These are phyloP conservation scores for Cyclospora cayetanensis DNA, from an alignment of 169 alveolate species.

Conservation along the genomic window DNA sequence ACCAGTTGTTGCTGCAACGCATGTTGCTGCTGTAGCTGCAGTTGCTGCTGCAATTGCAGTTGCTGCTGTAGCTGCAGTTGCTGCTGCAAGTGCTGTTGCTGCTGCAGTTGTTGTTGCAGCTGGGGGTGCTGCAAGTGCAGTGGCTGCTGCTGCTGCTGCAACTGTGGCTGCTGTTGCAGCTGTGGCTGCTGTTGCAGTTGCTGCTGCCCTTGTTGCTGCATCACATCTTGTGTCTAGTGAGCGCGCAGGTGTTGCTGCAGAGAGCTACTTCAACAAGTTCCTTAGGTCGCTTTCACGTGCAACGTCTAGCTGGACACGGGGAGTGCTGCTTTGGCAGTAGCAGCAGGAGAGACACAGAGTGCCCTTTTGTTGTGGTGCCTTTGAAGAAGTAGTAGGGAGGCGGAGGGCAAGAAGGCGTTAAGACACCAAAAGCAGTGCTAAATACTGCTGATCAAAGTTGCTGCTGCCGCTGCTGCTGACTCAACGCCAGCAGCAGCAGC, in stretches of 20 bases:
- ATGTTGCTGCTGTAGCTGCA: too few relatives aligned
- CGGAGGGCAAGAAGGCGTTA: background rate
- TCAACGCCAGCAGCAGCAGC: background rate
- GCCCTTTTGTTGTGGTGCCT: background rate
- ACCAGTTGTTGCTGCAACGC: too few relatives aligned
- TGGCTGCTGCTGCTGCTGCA: slow-evolving; percentile 1
- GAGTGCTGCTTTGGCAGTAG: too few relatives aligned
- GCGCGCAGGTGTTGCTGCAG: background rate
- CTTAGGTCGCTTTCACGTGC: too few relatives aligned
- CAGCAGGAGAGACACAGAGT: too few relatives aligned
- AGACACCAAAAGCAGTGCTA: background rate
- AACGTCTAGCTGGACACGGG: too few relatives aligned
- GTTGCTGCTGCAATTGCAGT: too few relatives aligned
- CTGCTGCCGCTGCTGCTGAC: slow-evolving; percentile 21
- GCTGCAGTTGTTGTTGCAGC: background rate
- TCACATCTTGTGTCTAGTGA: background rate
- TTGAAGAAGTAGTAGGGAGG: background rate
- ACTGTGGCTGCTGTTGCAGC: background rate
- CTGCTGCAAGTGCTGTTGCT: background rate
- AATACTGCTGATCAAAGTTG: background rate
- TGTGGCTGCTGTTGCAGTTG: background rate
- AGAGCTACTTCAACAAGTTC: background rate
- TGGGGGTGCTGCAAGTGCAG: background rate
- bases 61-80: background rate
- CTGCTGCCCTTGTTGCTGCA: slow-evolving; percentile 24